Evolutionary conservation across 139 green algal species (phyloP), one percentile per base, ranked within the genome.

Genomic region (Coelastrella sp.): DNA sequence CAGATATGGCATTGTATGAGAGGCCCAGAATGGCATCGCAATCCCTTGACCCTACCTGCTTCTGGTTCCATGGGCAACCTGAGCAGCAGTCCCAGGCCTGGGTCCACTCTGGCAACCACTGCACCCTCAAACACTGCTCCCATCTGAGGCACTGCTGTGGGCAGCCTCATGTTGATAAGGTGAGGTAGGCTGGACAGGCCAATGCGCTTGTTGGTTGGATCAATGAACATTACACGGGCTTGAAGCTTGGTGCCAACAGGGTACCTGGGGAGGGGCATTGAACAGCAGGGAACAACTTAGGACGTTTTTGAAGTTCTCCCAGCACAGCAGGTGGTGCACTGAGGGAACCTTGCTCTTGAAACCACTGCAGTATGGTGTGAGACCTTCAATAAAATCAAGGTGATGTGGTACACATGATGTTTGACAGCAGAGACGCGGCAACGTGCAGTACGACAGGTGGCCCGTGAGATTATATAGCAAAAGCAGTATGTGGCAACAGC

Each of bases 221-320:
- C 95, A 4, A 99, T 93, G 84, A 95, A 98, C 22, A 99, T 74
- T 9, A 99, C 94, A 74, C 97, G 94, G 5, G 96, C 96, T 7
- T 93, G 90, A 60, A 98, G 76, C 80, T 90, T 65, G 10, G 85
- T 70, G 68, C 84, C 89, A 49, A 83, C 81, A 84, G 91, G 20
- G 90, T 93, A 80, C 27, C 63, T 74, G 78, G 19, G 57, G 11
- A 63, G 4, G 22, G 49, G 7, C 20, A 17, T n/a, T 72, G 7
- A 22, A 84, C 56, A 66, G 22, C 15, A 66, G 3, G 35, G 35
- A 49, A 49, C 35, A 49, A 49, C 35, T 49, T 49, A 49, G 35
- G 35, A 49, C 3, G 35, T 49, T 49, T 49, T 49, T 49, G 35
- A 49, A 49, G 35, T 49, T 49, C 1, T 49, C 3, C 35, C 35